Base-by-base conservation (phyloP, 1,139 yeast genomes). In the Pichia sp. region DNA sequence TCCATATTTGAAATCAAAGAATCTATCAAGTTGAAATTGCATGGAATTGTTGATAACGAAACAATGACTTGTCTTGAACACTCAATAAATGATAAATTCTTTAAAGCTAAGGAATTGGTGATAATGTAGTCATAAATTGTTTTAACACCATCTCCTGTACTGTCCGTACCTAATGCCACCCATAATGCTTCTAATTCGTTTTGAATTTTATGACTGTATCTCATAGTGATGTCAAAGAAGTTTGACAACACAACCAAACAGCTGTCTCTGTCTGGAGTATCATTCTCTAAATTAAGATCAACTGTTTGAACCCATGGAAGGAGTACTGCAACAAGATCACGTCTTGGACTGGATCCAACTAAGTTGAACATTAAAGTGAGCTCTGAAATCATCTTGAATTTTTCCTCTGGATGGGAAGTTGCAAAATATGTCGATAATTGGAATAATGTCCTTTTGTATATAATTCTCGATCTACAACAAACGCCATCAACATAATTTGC, bases 111-210 rank as follows among this genome's bases (percentile, higher is more conserved):
- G 47, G 96, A 85, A 47, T 84, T 82, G 38, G 76, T 77, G 51
- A 90, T 75, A 43, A 90, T 75, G 64, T 82, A 93, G 49, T 85
- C 88, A 63, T 89, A 71, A 19, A 90, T 87, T 7, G 81, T 82
- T 55, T 84, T 84, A 41, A 86, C 85, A 64, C 93, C 92, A 32
- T 53, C 55, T 8, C 83, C 77, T 42, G 80, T 79, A n/a, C 76
- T 75, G 4, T 85, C 86, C 53, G 82, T 82, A 1, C 95, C 96
- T 42, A 93, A 74, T 0, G 97, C 95, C 4, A 88, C 90, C 99
- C 99, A 95, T 42, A 93, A 71, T 0, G 96, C 95, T 67, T 92
- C 98, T 8, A 93, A 89, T 63, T 90, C 97, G 63, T 86, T 86
- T 50, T 89, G 88, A 62, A 89, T 82, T 16, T 77, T 75, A 47